Percentiles rank a stretch among this genome's conserved stretches.
Evolutionary conservation across 31 red algal genomes (phyloP).

Genomic region (Porphyra umbilicalis): DNA sequence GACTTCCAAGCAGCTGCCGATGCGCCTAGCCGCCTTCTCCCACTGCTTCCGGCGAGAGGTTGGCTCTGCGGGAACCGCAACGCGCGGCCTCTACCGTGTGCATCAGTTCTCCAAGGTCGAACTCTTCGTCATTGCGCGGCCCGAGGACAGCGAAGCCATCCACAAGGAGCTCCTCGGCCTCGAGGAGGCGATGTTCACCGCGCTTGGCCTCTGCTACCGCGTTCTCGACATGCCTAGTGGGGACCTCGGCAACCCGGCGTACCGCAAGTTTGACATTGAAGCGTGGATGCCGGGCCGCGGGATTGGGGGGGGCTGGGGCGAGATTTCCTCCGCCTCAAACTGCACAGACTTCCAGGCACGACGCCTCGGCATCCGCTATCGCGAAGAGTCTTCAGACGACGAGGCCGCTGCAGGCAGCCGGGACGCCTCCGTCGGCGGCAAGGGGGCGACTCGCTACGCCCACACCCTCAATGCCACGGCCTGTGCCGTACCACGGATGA

Average conservation of each 20-base stretch:
- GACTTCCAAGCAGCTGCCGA: slow-evolving; percentile 61
- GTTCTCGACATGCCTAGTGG: slow-evolving; percentile 83
- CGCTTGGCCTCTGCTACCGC: slow-evolving; percentile 70
- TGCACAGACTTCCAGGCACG: slow-evolving; percentile 98
- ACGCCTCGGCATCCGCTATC: slow-evolving; percentile 78
- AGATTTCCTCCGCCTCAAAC: slow-evolving; percentile 83
- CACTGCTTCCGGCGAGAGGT: slow-evolving; percentile 96
- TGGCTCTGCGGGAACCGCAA: slow-evolving; percentile 74
- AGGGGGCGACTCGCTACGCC: slow-evolving; percentile 51
- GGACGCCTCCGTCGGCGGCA: slow-evolving; percentile 1
- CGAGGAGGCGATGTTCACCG: slow-evolving; percentile 65
- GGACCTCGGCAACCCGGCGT: slow-evolving; percentile 84
- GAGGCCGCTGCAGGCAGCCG: not conserved
- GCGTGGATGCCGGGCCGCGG: slow-evolving; percentile 92
- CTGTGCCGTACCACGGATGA: slow-evolving; percentile 83
- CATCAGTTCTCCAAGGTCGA: slow-evolving; percentile 99
- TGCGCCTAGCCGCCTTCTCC: slow-evolving; percentile 76
- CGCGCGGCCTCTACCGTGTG: slow-evolving; percentile 83
- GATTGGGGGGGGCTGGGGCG: slow-evolving; percentile 31
- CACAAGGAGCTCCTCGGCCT: slow-evolving; percentile 65
- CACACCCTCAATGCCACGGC: slow-evolving; percentile 97
- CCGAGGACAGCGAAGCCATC: slow-evolving; percentile 60
- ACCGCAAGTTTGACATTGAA: slow-evolving; percentile 96
- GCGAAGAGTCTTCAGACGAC: slow-evolving; percentile 6
- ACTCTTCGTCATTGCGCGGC: slow-evolving; percentile 75